Percentiles rank a stretch among this genome's conserved stretches.
These are phyloP conservation scores for Hypomontagnella submonticulosa DNA, from an alignment of 495 filamentous ascomycete species.

Conservation along the genomic window DNA sequence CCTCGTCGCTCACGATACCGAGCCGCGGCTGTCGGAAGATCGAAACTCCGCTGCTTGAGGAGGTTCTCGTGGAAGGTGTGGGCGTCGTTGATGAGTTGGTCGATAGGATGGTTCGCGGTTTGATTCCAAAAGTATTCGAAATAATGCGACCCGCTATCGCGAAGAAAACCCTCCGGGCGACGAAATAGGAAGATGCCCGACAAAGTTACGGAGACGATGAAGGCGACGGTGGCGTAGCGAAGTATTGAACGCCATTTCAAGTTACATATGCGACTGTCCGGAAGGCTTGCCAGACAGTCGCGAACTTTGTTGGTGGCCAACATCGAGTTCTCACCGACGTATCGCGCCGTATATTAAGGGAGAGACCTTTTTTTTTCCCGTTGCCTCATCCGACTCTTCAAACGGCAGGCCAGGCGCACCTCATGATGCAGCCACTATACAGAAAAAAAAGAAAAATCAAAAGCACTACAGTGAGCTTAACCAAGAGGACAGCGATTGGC, in stretches of 20 bases:
- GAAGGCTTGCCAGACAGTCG: constrained; percentile 40
- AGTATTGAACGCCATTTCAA: constrained; percentile 38
- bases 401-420: constrained; percentile 1
- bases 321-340: constrained; percentile 19
- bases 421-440: constrained; percentile 23
- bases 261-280: constrained; percentile 34
- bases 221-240: constrained; percentile 34
- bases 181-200: constrained; percentile 40
- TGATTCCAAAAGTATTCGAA: constrained; percentile 46
- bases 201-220: constrained; percentile 37
- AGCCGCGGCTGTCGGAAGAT: constrained; percentile 62
- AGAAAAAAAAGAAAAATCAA: not conserved
- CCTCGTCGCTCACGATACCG: constrained; percentile 69
- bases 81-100: constrained; percentile 53
- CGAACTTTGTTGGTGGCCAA: constrained; percentile 23
- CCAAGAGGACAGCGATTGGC: not conserved
- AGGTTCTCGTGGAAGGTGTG: constrained; percentile 49
- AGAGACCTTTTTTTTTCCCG: not conserved
- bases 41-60: constrained; percentile 55
- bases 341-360: constrained; percentile 6
- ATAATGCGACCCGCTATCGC: constrained; percentile 38
- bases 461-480: not conserved
- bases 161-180: constrained; percentile 42
- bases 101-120: constrained; percentile 54
- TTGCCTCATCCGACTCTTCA: constrained; percentile 21